Base-by-base conservation (phyloP, 371 early-diverging fungal species). In the Circinella minor region DNA sequence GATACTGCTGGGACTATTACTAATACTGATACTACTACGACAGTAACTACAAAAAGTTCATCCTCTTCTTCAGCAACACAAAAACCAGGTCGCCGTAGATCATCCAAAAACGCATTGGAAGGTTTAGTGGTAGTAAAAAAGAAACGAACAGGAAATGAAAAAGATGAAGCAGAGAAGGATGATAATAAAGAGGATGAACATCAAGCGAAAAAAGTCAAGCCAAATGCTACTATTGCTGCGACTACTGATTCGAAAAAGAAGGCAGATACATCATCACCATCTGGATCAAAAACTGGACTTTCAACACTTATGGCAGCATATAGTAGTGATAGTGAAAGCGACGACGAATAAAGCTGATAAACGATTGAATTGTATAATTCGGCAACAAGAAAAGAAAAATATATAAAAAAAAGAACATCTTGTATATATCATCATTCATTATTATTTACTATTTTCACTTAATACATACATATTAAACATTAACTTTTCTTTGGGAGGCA, bases 61-160 rank as follows among this genome's bases (percentile, higher is more conserved):
- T 14, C 67, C 11, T 43, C 62, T 18, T 63, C 39, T 13, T 47
- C 54, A 38, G 36, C 38, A 17, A 14, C 65, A 11, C 37, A 11
- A 13, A 59, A 36, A n/a, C 49, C 36, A 36, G 38, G 27, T 20
- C 59, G 20, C 65, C 65, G 47, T 37, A 55, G 8, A 68, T 66
- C 49, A 48, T 66, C 72, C 11, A 65, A 74, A 46, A 71, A 77
- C 54, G 46, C 72, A 57, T 46, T 74, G 20, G 71, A 73, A 43
- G 76, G 76, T 11, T 51, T 79, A 15, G 77, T 79, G 6, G 71
- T 79, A n/a, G 70, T 77, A 17, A 77, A 74, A 61, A 77, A 75
- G 71, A 77, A 76, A n/a, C 70, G 68, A 11, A 63, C 55, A 3
- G 68, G 65, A 17, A 70, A 66, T 2, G 57, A 57, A 18, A 57